phyloP scores from a whole-genome alignment of 805 yeast genomes.

The Saccharomycopsis babjevae region DNA sequence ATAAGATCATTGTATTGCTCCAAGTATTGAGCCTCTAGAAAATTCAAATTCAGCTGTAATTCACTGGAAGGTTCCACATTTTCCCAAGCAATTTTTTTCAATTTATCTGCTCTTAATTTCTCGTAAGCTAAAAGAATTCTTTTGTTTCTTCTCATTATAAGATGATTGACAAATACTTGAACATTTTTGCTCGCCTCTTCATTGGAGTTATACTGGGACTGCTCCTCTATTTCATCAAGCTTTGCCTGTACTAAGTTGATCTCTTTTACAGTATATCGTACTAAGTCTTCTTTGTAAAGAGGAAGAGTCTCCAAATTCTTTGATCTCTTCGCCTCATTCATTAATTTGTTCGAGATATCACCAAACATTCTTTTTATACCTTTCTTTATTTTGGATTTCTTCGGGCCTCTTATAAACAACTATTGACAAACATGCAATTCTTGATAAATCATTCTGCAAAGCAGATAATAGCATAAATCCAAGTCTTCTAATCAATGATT shows the following conservation, averaged over 20 bases:
- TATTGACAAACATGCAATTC: too few species aligned
- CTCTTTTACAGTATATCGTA: slow-evolving; percentile 63
- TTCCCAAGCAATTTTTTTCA: slow-evolving; percentile 66
- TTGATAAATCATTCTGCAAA: too few species aligned
- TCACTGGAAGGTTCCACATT: slow-evolving; percentile 38
- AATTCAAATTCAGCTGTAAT: slow-evolving; percentile 47
- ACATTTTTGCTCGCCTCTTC: slow-evolving; percentile 8
- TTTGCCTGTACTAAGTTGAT: slow-evolving; percentile 51
- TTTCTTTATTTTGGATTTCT: neutral
- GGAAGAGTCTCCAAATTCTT: slow-evolving; percentile 56
- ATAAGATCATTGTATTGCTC: slow-evolving; percentile 61
- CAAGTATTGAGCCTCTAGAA: slow-evolving; percentile 70
- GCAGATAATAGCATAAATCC: too few species aligned
- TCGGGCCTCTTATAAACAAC: too few species aligned
- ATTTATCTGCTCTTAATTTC: slow-evolving; percentile 51
- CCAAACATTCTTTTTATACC: slow-evolving; percentile 57
- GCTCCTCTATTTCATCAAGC: slow-evolving; percentile 31
- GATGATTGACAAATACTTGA: slow-evolving; percentile 48
- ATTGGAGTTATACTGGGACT: slow-evolving; percentile 19
- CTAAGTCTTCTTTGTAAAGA: slow-evolving; percentile 59
- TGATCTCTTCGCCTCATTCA: slow-evolving; percentile 76
- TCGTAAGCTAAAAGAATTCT: slow-evolving; percentile 83
- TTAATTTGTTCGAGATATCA: slow-evolving; percentile 73
- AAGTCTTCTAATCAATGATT: too few species aligned
- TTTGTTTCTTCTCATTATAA: slow-evolving; percentile 81